These are phyloP conservation scores for Plasmodium yoelii DNA, from an alignment of 169 alveolate genomes.

Conservation along the genomic window DNA sequence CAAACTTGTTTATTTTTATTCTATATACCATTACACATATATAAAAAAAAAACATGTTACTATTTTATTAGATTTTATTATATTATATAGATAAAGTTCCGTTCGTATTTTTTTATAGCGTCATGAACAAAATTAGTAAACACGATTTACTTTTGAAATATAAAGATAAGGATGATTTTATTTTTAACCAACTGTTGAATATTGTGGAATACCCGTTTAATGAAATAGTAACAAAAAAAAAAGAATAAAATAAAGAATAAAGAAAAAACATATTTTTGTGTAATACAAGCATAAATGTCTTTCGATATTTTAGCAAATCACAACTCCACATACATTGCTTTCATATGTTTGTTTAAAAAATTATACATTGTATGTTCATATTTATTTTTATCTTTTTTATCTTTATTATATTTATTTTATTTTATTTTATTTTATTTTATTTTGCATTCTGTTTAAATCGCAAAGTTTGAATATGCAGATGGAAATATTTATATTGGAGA, in stretches of 20 bases:
- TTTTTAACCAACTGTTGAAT: conserved; percentile 19
- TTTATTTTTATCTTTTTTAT: too few relatives aligned
- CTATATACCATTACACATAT: too few relatives aligned
- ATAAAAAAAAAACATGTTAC: too few relatives aligned
- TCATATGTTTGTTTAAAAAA: too few relatives aligned
- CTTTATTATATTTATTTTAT: too few relatives aligned
- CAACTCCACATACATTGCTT: too few relatives aligned
- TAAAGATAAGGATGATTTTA: conserved; percentile 51
- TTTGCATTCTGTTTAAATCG: background rate
- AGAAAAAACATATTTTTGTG: background rate
- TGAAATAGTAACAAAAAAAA: conserved; percentile 25
- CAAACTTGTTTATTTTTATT: too few relatives aligned
- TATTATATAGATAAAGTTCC: background rate
- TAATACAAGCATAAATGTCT: too few relatives aligned
- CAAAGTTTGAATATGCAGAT: conserved; percentile 69
- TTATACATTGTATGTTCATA: background rate
- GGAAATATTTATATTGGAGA: conserved; percentile 65
- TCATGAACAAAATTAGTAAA: conserved; percentile 24
- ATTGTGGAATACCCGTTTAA: conserved; percentile 42
- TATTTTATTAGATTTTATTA: too few relatives aligned
- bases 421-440: conserved; percentile 12
- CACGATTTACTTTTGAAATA: conserved; percentile 30
- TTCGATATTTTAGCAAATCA: too few relatives aligned
- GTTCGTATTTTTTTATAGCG: background rate
- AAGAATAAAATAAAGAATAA: background rate